phyloP scores from a whole-genome alignment of 768 basidiomycete species.

The Floccularia luteovirens region DNA sequence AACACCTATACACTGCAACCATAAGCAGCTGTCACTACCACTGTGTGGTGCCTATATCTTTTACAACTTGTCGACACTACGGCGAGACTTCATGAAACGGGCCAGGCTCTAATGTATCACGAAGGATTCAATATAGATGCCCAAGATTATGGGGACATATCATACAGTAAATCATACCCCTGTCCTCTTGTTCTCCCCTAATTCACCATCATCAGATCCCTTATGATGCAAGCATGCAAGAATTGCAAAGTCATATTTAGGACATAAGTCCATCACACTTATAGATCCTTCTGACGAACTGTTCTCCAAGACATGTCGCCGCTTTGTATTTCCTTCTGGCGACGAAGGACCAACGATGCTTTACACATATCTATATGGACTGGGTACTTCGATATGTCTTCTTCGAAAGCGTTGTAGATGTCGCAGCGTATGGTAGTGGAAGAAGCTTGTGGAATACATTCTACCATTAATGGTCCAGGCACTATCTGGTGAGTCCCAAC shows the following conservation, averaged over 20 bases:
- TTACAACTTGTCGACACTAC: slow-evolving; percentile 82
- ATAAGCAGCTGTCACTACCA: no score
- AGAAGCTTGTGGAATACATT: slow-evolving; percentile 90
- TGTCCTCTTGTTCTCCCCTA: neutral
- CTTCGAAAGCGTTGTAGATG: slow-evolving; percentile 93
- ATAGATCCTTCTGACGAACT: slow-evolving; percentile 86
- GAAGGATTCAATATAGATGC: slow-evolving; percentile 64
- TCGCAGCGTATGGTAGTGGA: slow-evolving; percentile 90
- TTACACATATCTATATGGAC: slow-evolving; percentile 86
- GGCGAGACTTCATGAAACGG: slow-evolving; percentile 86
- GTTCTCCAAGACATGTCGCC: slow-evolving; percentile 81
- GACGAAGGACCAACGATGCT: slow-evolving; percentile 92
- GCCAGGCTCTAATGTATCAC: slow-evolving; percentile 81
- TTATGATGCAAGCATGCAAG: slow-evolving; percentile 81
- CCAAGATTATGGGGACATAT: slow-evolving; percentile 70
- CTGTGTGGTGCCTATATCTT: no score
- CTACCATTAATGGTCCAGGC: slow-evolving; percentile 96
- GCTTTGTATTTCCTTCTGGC: slow-evolving; percentile 88
- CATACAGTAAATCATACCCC: slow-evolving; percentile 53
- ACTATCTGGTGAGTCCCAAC: slow-evolving; percentile 63
- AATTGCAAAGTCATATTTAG: slow-evolving; percentile 79
- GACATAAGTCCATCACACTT: slow-evolving; percentile 78
- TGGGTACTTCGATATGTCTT: slow-evolving; percentile 90
- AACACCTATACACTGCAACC: slow-evolving; percentile 64
- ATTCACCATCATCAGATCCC: slow-evolving; percentile 53